A percentile compares a stretch with the other conserved stretches of the same genome.
Conservation (phyloP, 768 basidiomycete species). For the Suillus alpinus region DNA sequence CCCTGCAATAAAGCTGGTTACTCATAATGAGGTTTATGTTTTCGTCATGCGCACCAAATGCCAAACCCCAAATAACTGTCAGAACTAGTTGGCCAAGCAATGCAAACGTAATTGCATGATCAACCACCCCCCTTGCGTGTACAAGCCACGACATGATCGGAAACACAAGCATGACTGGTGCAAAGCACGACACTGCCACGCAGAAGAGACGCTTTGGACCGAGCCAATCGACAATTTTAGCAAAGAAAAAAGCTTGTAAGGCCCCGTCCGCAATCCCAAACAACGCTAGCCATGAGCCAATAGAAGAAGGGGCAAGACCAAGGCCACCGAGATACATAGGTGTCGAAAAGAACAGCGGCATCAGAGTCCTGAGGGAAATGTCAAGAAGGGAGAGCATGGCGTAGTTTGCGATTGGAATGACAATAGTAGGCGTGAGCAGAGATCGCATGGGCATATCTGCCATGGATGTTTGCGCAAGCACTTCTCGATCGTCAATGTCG, state of each 20-base stretch:
- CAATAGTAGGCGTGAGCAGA: constrained; percentile 21
- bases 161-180: constrained; percentile 19
- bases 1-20: constrained; percentile 5
- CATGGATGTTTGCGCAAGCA: constrained; percentile 2
- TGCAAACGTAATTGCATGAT: constrained; percentile 41
- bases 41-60: constrained; percentile 48
- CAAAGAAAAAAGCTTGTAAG: constrained; percentile 24
- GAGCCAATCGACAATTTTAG: constrained; percentile 17
- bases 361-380: constrained; percentile 22
- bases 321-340: constrained; percentile 25
- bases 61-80: constrained; percentile 48
- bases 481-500: constrained; percentile 1
- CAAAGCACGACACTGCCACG: constrained; percentile 16
- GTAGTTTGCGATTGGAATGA: constrained; percentile 30
- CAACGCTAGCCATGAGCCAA: constrained; percentile 25
- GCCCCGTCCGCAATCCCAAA: constrained; percentile 20
- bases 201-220: constrained; percentile 25
- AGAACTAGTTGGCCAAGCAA: constrained; percentile 46
- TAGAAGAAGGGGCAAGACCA: constrained; percentile 21
- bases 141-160: constrained; percentile 20
- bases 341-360: constrained; percentile 28
- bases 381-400: constrained; percentile 26
- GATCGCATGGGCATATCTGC: constrained; percentile 43
- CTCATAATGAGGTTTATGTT: too few relatives aligned
- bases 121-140: constrained; percentile 44